Conservation (phyloP, 2,329 filamentous ascomycete species). For the Colletotrichum shisoi region DNA sequence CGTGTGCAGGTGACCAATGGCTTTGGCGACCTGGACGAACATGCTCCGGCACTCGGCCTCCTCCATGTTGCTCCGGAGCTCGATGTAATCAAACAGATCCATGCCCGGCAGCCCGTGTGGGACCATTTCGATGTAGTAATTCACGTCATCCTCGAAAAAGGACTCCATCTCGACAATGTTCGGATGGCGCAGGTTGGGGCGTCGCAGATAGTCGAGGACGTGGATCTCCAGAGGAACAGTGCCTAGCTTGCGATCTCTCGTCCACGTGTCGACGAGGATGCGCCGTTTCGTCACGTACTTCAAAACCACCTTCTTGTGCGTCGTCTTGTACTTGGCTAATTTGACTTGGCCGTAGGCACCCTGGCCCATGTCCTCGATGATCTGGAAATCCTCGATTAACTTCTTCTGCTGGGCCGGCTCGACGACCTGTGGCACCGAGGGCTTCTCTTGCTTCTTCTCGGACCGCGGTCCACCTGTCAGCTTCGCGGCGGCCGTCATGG, state of each 20-base stretch:
- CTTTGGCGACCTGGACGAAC: constrained; percentile 89
- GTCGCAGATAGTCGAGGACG: constrained; percentile 89
- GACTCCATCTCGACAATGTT: constrained; percentile 78
- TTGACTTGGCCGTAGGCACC: constrained; percentile 98
- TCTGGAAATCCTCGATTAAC: constrained; percentile 86
- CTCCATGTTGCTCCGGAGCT: constrained; percentile 94
- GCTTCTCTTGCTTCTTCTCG: constrained; percentile 48
- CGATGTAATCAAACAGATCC: constrained; percentile 99
- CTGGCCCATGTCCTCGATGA: constrained; percentile 98
- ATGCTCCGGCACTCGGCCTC: constrained; percentile 93
- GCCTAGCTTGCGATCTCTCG: constrained; percentile 86
- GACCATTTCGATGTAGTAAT: constrained; percentile 99
- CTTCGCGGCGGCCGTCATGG: constrained; percentile 63
- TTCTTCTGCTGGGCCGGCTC: constrained; percentile 68
- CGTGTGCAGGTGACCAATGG: constrained; percentile 88
- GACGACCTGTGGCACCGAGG: constrained; percentile 49
- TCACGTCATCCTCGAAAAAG: constrained; percentile 81
- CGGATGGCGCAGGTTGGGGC: constrained; percentile 71
- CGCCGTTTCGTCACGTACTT: constrained; percentile 98
- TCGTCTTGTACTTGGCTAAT: constrained; percentile 83
- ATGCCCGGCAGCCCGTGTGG: constrained; percentile 95
- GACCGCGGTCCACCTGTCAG: constrained; percentile 55
- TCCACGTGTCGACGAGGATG: constrained; percentile 98
- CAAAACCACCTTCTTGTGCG: constrained; percentile 84
- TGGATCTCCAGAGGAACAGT: constrained; percentile 98